Conservation (phyloP, 2,329 filamentous ascomycete species). For the Fusarium sp. region DNA sequence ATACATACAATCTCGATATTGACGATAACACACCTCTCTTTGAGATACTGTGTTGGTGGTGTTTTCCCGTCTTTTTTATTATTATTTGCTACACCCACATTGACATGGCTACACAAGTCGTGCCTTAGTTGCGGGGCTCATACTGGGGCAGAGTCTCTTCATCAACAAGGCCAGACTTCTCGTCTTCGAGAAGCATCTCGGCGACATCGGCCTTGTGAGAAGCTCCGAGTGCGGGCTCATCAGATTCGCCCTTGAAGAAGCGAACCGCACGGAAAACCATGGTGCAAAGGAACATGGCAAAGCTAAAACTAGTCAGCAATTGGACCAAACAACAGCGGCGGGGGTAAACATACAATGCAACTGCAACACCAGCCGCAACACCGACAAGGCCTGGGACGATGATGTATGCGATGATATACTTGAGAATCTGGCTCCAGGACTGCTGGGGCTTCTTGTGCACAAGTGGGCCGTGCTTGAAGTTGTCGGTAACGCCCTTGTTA, state of each 20-base stretch:
- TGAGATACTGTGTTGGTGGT: constrained; percentile 10
- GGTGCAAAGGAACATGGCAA: constrained; percentile 74
- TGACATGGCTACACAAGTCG: background rate
- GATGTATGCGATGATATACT: constrained; percentile 69
- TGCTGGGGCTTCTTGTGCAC: constrained; percentile 40
- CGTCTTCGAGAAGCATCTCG: constrained; percentile 56
- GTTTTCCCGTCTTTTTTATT: constrained; percentile 4
- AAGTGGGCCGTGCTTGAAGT: constrained; percentile 25
- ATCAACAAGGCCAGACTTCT: constrained; percentile 61
- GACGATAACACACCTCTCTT: constrained; percentile 17
- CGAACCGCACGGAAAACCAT: constrained; percentile 69
- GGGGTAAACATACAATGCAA: constrained; percentile 66
- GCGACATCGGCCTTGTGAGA: constrained; percentile 50
- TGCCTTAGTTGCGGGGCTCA: constrained; percentile 39
- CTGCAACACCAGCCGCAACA: constrained; percentile 73
- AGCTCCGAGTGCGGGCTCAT: constrained; percentile 19
- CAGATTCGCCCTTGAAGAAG: constrained; percentile 51
- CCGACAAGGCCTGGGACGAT: constrained; percentile 76
- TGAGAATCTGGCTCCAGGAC: constrained; percentile 60
- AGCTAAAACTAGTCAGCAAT: constrained; percentile 52
- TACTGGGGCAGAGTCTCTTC: constrained; percentile 48
- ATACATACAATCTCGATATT: constrained; percentile 39
- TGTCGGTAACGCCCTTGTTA: constrained; percentile 37
- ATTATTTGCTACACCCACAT: background rate
- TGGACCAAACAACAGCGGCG: background rate